Base-by-base conservation (phyloP, 441 rosid genomes). In the Breynia disticha region DNA sequence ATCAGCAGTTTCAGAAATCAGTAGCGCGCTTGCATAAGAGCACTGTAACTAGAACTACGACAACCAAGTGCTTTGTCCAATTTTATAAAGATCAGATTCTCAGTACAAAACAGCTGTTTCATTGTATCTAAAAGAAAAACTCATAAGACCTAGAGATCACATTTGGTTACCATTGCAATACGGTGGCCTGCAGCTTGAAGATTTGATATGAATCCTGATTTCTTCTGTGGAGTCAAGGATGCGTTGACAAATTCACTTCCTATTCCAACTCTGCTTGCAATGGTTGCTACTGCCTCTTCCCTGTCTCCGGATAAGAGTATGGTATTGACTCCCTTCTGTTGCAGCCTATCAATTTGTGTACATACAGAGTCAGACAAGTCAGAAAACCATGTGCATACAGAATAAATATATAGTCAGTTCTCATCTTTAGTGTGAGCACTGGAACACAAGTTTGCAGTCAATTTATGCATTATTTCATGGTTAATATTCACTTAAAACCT, bases 221-320 rank as follows among this genome's bases (percentile, higher is more conserved):
- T 91, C 65, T 79, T 79, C 77, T 79, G 83, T 0, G 98, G 98
- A 59, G 87, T 67, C 76, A 77, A 65, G 53, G 97, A 82, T 62
- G 84, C 82, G 59, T 84, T 76, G 59, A 86, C 69, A 41, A 61
- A 77, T 68, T 79, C 81, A 58, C 59, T 65, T 65, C 56, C 73
- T 63, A 86, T 88, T 53, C 97, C 94, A 62, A 91, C 87, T 15
- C 65, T 66, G 67, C 70, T 73, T 16, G 90, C 97, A 44, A 84
- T 74, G 28, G 81, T 67, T 81, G 97, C 91, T 67, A 86, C 91
- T 76, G 91, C 97, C 75, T 82, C 95, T 88, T 86, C 94, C 94
- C 95, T 78, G 63, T 91, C 97, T 60, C 98, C 97, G 32, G 97
- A 88, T 73, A 88, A 61, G 61, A 91, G 79, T 49, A 91, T 54